Percentiles rank a stretch among this genome's conserved stretches.
These are phyloP conservation scores for Fusarium succisae DNA, from an alignment of 2,329 filamentous ascomycete species.

Conservation along the genomic window DNA sequence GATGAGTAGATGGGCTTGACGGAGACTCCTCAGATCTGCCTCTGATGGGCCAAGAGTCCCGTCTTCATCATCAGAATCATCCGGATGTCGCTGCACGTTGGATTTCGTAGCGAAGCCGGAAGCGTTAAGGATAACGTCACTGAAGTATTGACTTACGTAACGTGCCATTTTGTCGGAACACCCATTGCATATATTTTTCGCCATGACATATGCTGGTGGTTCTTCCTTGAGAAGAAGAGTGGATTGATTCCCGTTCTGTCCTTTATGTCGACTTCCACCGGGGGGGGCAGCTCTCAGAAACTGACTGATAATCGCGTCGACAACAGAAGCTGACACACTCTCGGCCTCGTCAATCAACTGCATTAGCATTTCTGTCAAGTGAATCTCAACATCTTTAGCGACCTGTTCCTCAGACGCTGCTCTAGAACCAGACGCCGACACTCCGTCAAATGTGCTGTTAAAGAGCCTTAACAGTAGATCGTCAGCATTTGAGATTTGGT, in stretches of 20 bases:
- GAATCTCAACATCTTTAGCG: conserved; percentile 91
- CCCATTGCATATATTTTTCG: conserved; percentile 89
- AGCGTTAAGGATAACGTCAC: conserved; percentile 92
- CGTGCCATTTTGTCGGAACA: conserved; percentile 95
- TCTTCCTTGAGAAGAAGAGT: conserved; percentile 88
- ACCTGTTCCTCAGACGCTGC: conserved; percentile 81
- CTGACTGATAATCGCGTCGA: conserved; percentile 94
- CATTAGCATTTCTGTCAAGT: conserved; percentile 86
- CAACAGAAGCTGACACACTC: conserved; percentile 77
- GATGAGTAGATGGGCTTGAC: conserved; percentile 88
- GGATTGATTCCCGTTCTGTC: conserved; percentile 78
- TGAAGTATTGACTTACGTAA: conserved; percentile 95
- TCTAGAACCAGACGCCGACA: conserved; percentile 77
- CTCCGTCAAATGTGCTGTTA: conserved; percentile 88
- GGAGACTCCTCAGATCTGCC: conserved; percentile 85
- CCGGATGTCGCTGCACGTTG: conserved; percentile 67
- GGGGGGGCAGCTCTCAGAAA: conserved; percentile 88
- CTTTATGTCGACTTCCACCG: conserved; percentile 68
- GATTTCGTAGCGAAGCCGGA: conserved; percentile 66
- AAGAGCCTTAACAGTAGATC: conserved; percentile 84
- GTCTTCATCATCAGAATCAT: conserved; percentile 73
- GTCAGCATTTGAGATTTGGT: conserved; percentile 85
- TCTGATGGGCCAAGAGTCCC: conserved; percentile 73
- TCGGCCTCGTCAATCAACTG: conserved; percentile 88
- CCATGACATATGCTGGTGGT: conserved; percentile 94